Evolutionary conservation across 768 basidiomycete species (phyloP), one percentile per base, ranked within the genome.

Genomic region (Amyloporia xantha): DNA sequence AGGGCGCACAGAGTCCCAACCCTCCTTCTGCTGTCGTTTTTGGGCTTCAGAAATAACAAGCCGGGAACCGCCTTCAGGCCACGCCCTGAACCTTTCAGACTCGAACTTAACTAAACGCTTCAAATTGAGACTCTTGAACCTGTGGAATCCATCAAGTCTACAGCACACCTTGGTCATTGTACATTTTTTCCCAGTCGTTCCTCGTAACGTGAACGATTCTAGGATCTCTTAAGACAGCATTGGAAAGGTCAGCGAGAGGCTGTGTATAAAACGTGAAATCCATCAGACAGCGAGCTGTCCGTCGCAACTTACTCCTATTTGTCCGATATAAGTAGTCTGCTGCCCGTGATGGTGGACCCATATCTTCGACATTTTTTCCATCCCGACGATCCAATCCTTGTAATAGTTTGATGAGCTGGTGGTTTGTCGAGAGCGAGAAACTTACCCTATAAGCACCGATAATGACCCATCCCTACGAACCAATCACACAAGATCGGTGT

Each of bases 1-100:
- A 1, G 60, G 63, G 6, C 65, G 61, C 12, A 60, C 54, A n/a
- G 41, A 35, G 27, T 62, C 49, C 67, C 66, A 68, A 1, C 64
- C 64, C 33, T 58, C 44, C 7, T 52, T 39, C 4, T 40, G 25
- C n/a, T 58, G 38, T 11, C 63, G 58, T 33, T 55, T 47, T 10
- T 55, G 51, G 1, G 61, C 65, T 11, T 57, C 49, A 15, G 44
- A 44, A 5, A 60, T 65, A 6, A 67, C 43, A 5, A 24, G 19
- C 25, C 55, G 48, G 4, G 61, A 47, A 19, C 52, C 37, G 9
- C 48, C 53, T 11, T 50, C 26, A 4, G 28, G 3, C 62, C 65
- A 64, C 1, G 63, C 61, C 1, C 56, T 17, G 15, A 42, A 37
- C 30, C 45, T 44, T 11, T 49, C 15, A 4, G 27, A 11, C 48